Base-by-base conservation (phyloP, 2,329 filamentous ascomycete genomes). In the Verticillium dahliae region DNA sequence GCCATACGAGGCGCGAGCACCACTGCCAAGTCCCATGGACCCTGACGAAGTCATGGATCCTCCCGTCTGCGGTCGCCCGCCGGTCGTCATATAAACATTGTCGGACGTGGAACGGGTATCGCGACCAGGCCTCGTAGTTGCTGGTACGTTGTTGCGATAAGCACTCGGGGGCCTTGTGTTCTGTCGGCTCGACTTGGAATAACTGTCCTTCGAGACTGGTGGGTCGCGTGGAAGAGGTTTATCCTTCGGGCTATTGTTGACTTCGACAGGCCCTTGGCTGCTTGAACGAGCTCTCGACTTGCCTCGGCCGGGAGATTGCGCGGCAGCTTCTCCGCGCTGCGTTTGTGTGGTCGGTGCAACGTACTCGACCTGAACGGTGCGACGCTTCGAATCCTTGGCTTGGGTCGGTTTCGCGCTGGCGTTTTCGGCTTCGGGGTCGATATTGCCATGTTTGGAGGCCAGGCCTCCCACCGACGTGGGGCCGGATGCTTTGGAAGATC, bases 351-450 rank as follows among this genome's bases (percentile, higher is more conserved):
- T 88, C 31, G 95, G 95, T 22, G 93, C 90, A 61, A 98, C 95
- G 74, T 99, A 99, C 78, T 99, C 95, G 64, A 99, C 91, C 76
- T 99, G 95, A 0, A 99, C 92, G 0, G 95, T 99, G 68, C 93
- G 87, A 62, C 95, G 88, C 77, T 98, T 98, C 69, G 90, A 90
- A 72, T 97, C 93, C 67, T 92, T 89, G 73, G 90, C 90, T 52
- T 85, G 83, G 22, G 45, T n/a, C 69, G 87, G 87, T 35, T 85
- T 78, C 54, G 80, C 63, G 6, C 75, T 69, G 38, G 73, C 70
- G 11, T 74, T 78, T 64, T 89, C 85, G 6, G 85, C 79, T 45
- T 90, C 86, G 39, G 82, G 80, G 60, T 92, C 90, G 67, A 92
- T 83, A 67, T 89, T 90, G 62, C 88, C 89, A 69, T 90, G 88